A percentile compares a stretch with the other conserved stretches of the same genome.
These are phyloP conservation scores for Emergomyces orientalis DNA, from an alignment of 2,329 filamentous ascomycete genomes.

Conservation along the genomic window DNA sequence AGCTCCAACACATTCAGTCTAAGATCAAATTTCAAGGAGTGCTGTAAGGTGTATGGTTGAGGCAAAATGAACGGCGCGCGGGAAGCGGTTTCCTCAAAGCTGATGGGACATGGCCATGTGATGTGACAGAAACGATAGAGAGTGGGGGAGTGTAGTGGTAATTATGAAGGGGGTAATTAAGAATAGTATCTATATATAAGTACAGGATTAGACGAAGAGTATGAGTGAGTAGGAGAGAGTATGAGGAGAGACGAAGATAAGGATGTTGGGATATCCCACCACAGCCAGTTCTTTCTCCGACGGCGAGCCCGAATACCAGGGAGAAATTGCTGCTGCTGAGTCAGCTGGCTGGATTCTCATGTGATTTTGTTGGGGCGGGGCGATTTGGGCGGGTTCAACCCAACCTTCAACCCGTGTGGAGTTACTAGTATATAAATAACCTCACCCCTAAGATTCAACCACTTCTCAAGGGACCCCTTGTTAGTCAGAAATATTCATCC, in stretches of 20 bases:
- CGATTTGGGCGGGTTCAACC: too few relatives aligned
- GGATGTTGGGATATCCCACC: not conserved
- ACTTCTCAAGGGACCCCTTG: too few relatives aligned
- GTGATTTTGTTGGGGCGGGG: not conserved
- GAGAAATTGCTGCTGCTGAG: not conserved
- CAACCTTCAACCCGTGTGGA: too few relatives aligned
- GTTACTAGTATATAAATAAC: too few relatives aligned
- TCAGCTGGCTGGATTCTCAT: not conserved
- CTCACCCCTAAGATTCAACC: too few relatives aligned
- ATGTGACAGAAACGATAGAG: not conserved
- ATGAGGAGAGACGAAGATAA: not conserved
- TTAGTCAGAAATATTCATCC: too few relatives aligned
- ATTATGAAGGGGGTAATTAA: not conserved
- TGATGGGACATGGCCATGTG: not conserved
- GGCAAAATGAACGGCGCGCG: not conserved
- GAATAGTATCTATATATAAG: not conserved
- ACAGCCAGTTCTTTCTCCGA: too few relatives aligned
- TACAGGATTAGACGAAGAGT: not conserved
- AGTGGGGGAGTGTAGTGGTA: not conserved
- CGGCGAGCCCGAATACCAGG: too few relatives aligned
- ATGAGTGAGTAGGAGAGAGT: not conserved
- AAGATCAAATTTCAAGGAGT: not conserved
- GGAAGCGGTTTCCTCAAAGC: not conserved
- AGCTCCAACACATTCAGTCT: not conserved
- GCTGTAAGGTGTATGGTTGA: not conserved